Conservation (phyloP, 2,329 filamentous ascomycete genomes). For the Colletotrichum sp. region DNA sequence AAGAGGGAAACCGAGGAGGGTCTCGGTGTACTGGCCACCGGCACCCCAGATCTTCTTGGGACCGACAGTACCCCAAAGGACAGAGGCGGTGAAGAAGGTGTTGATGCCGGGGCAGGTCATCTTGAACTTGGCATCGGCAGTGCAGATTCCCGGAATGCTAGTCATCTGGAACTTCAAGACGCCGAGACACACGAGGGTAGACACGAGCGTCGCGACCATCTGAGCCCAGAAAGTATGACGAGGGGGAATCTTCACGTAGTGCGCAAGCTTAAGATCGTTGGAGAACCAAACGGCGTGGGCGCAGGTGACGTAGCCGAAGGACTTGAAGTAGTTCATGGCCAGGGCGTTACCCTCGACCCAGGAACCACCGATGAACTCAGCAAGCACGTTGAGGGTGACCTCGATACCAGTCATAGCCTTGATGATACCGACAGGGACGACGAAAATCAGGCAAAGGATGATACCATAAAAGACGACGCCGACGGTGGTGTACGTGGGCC, state of each 20-base stretch:
- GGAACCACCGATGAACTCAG: slow-evolving; percentile 59
- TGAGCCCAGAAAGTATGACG: slow-evolving; percentile 65
- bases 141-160: slow-evolving; percentile 41
- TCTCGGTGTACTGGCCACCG: slow-evolving; percentile 37
- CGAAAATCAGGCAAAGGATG: slow-evolving; percentile 52
- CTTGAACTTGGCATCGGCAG: slow-evolving; percentile 35
- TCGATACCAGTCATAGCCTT: slow-evolving; percentile 58
- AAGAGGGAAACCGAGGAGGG: slow-evolving; percentile 42
- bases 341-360: slow-evolving; percentile 54
- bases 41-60: slow-evolving; percentile 40
- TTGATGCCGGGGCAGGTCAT: slow-evolving; percentile 42
- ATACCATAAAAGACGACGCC: slow-evolving; percentile 58
- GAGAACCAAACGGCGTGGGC: slow-evolving; percentile 26
- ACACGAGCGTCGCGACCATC: slow-evolving; percentile 59
- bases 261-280: slow-evolving; percentile 50
- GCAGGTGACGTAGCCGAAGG: slow-evolving; percentile 43
- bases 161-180: slow-evolving; percentile 50
- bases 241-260: slow-evolving; percentile 67
- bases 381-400: slow-evolving; percentile 57
- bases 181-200: slow-evolving; percentile 55
- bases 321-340: slow-evolving; percentile 61
- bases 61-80: slow-evolving; percentile 46
- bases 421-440: slow-evolving; percentile 57
- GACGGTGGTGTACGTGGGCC: slow-evolving; percentile 55
- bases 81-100: slow-evolving; percentile 44